phyloP scores from a whole-genome alignment of 2,329 filamentous ascomycete species.

The Neopestalotiopsis sp. region DNA sequence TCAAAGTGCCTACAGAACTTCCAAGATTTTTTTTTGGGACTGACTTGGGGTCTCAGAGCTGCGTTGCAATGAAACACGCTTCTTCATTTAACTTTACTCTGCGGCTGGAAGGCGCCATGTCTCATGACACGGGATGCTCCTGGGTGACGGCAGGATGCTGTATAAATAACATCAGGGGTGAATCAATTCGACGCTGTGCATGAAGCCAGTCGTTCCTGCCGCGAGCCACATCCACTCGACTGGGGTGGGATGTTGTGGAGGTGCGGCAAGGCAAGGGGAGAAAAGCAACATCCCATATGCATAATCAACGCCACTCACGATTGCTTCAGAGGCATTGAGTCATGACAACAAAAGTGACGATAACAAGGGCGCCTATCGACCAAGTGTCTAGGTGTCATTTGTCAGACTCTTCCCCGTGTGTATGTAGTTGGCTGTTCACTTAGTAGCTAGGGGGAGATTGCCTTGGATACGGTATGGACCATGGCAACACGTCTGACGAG shows the following conservation, averaged over 20 bases:
- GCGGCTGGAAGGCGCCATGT: background rate
- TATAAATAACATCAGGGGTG: background rate
- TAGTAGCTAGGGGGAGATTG: background rate
- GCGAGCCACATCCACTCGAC: background rate
- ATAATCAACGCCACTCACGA: background rate
- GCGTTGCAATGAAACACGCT: background rate
- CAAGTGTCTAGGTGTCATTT: background rate
- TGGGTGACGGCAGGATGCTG: background rate
- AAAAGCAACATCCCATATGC: background rate
- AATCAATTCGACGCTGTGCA: background rate
- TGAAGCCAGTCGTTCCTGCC: background rate
- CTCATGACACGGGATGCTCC: background rate
- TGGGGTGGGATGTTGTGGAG: background rate
- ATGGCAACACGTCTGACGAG: background rate
- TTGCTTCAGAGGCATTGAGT: background rate
- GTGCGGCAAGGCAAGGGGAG: background rate
- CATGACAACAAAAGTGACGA: background rate
- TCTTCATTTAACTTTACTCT: constrained; percentile 2
- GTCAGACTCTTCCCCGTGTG: background rate
- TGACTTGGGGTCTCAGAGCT: background rate
- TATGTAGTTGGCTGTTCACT: background rate
- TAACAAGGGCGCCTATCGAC: background rate
- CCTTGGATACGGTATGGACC: background rate
- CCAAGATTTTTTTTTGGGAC: background rate
- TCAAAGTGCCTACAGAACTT: background rate